Base-by-base conservation (phyloP, 1,284 basidiomycete genomes). In the Neonothopanus nambi region DNA sequence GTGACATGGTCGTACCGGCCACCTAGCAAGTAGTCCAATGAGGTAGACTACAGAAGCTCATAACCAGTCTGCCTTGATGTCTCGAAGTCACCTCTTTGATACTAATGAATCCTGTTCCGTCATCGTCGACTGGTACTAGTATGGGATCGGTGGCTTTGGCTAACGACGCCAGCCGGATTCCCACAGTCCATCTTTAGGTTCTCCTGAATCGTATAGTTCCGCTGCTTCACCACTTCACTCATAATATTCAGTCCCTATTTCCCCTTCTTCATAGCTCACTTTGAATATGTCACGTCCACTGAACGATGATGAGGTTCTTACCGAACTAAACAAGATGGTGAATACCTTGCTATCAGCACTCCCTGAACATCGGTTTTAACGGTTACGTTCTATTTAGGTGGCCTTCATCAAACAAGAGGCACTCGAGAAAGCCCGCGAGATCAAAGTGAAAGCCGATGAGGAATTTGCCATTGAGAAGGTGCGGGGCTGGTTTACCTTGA, bases 301-400 rank as follows among this genome's bases (percentile, higher is more conserved):
- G 61, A 96, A 95, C 69, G 96, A 98, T 67, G 94, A 96, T 66
- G 95, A 98, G 76, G 95, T 98, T 36, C 79, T 95, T 67, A 90
- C 77, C 65, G 95, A 98, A 81, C 94, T 98, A 93, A 97, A 95
- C 80, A 98, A 98, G 87, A 98, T 98, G 95, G 95, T 94, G 17
- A 42, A 48, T 21, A 24, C 23, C 39, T 43, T 37, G n/a, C 43
- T 15, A 17, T 28, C 9, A n/a, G n/a, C 8, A 8, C 17, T 5
- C 38, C n/a, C n/a, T n/a, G n/a, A n/a, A n/a, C n/a, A n/a, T n/a
- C n/a, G n/a, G n/a, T n/a, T 21, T 15, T 21, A 9, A 28, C 30
- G 7, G 11, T 24, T 48, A 28, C 38, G 21, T 6, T 42, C 23
- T 50, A 52, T 38, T 36, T 67, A 95, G 93, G 92, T 96, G 48